Base-by-base conservation (phyloP, 306 rosid species). In the Morella rubra region DNA sequence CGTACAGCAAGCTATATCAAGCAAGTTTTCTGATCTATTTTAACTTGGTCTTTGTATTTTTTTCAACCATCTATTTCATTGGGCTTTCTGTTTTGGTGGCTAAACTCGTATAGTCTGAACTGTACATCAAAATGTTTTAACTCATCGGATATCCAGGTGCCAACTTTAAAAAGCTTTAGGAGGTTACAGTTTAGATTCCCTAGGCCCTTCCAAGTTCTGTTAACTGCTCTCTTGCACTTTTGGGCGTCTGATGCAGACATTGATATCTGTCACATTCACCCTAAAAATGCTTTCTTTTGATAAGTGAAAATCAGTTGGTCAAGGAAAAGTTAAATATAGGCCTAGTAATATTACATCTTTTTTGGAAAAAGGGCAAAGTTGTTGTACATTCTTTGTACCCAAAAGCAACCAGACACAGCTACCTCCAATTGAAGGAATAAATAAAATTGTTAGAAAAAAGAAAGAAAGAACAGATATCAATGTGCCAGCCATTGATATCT, bases 1-100 rank as follows among this genome's bases (percentile, higher is more conserved):
- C 74, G 98, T 96, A 73, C 99, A 96, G 68, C 99, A 96, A 85
- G 99, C 99, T 83, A 96, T 96, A 86, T 96, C 99, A 87, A 96
- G 99, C 87, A 92, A 91, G 98, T 92, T 83, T 85, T 75, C 61
- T 64, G 62, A 81, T 76, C 86, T 81, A 55, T 73, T 80, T 20
- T 77, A 45, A 56, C 77, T 24, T 70, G 50, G 55, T 62, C 45
- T 32, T 47, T 59, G 73, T 68, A 54, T 20, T 24, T 55, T 32
- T 85, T 53, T 75, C 37, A 13, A 55, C 67, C 52, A 61, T 16
- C 79, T 41, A 58, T 44, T 70, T 76, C 73, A 54, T 81, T 64
- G 73, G 40, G 73, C 46, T 61, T 22, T 77, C 53, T 69, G 55
- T 41, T 32, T 14, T 45, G 65, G 12, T 71, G 19, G 46, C 46